Evolutionary conservation across 2,329 filamentous ascomycete species (phyloP).

Genomic region (Neonectria sp.): DNA sequence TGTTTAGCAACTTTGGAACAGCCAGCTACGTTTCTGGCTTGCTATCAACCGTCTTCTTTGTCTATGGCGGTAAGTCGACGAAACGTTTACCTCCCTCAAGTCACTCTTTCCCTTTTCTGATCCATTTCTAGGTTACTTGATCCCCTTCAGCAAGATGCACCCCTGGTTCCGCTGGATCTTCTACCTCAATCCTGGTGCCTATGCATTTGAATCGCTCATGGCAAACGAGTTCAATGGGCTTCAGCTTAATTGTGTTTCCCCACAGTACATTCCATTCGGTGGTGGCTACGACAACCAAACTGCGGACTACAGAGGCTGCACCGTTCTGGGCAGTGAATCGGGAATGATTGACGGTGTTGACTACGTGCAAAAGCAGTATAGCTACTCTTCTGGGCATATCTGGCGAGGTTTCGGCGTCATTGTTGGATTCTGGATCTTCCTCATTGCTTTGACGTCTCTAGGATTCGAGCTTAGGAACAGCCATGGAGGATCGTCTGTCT

Average conservation of each 20-base stretch:
- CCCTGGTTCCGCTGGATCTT: constrained; percentile 69
- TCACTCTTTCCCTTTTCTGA: background rate
- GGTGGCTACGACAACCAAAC: constrained; percentile 46
- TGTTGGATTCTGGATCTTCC: constrained; percentile 79
- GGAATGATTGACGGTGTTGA: constrained; percentile 64
- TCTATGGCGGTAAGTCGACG: constrained; percentile 49
- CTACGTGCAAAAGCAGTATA: constrained; percentile 66
- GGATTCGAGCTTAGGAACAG: constrained; percentile 69
- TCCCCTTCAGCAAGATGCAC: constrained; percentile 62
- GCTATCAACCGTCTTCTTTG: constrained; percentile 47
- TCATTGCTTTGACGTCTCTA: constrained; percentile 77
- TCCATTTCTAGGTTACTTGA: constrained; percentile 67
- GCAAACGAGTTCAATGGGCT: constrained; percentile 71
- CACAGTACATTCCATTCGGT: constrained; percentile 69
- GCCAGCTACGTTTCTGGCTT: constrained; percentile 47
- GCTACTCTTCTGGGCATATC: constrained; percentile 67
- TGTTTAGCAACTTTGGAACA: constrained; percentile 65
- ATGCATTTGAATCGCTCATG: constrained; percentile 75
- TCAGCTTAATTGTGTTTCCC: constrained; percentile 69
- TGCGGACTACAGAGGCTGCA: constrained; percentile 63
- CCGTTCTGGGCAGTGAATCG: constrained; percentile 60
- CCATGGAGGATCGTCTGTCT: constrained; percentile 31
- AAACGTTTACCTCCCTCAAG: no score
- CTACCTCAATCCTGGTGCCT: constrained; percentile 66
- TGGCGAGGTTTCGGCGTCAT: constrained; percentile 84